A percentile compares a stretch with the other conserved stretches of the same genome.
Conservation (phyloP, 2,329 filamentous ascomycete species). For the Nemania abortiva region DNA sequence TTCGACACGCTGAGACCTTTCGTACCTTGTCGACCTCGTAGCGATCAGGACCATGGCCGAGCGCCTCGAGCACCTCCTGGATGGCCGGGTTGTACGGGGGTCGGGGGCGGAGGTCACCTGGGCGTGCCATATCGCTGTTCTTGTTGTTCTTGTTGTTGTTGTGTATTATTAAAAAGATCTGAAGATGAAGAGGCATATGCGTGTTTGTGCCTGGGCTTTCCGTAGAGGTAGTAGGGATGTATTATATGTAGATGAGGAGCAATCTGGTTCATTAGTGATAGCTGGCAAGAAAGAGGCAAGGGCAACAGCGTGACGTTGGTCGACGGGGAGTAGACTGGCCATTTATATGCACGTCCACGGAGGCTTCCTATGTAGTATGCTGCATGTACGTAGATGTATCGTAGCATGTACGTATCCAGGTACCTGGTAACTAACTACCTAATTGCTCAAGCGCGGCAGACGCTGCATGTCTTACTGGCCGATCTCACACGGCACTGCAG, state of each 20-base stretch:
- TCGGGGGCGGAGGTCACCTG: constrained; percentile 46
- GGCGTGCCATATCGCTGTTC: constrained; percentile 42
- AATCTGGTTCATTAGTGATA: not conserved
- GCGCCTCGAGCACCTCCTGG: constrained; percentile 42
- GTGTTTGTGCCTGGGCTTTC: constrained; percentile 22
- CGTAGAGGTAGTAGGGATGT: constrained; percentile 4
- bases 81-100: constrained; percentile 50
- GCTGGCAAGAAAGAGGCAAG: not conserved
- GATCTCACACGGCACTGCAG: constrained; percentile 33
- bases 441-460: constrained; percentile 29
- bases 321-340: constrained; percentile 18
- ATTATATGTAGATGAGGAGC: not conserved
- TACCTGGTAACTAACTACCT: constrained; percentile 27
- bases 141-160: too few relatives aligned
- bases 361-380: not conserved
- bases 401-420: constrained; percentile 23
- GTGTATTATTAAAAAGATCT: constrained; percentile 20
- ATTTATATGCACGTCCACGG: constrained; percentile 31
- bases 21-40: constrained; percentile 49
- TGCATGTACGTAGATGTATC: not conserved
- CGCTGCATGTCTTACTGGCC: constrained; percentile 29
- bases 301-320: constrained; percentile 15
- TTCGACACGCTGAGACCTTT: constrained; percentile 45
- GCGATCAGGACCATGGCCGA: constrained; percentile 45
- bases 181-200: constrained; percentile 20